These are phyloP conservation scores for Plectranthus barbatus DNA, from an alignment of 257 asterid genomes.

Conservation along the genomic window DNA sequence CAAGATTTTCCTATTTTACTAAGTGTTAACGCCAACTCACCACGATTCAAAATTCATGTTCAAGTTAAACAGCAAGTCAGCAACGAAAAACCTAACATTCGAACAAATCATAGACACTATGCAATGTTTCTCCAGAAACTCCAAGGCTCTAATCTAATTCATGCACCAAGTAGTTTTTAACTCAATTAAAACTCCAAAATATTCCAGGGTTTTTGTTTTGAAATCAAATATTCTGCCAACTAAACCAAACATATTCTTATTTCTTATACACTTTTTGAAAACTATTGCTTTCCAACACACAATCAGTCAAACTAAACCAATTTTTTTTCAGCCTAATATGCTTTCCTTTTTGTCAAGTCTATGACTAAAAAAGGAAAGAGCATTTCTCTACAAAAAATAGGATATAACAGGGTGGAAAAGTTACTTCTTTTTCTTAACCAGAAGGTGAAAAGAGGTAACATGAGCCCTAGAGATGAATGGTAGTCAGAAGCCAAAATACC, in stretches of 20 bases:
- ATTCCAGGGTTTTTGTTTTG: neutral
- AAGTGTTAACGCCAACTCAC: too few relatives aligned
- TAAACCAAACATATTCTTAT: neutral
- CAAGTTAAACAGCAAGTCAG: too few relatives aligned
- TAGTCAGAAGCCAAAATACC: neutral
- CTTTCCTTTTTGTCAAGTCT: neutral
- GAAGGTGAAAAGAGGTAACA: neutral
- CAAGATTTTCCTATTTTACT: too few relatives aligned
- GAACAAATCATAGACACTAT: too few relatives aligned
- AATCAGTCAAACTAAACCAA: too few relatives aligned
- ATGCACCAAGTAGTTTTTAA: neutral
- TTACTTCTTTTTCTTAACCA: too few relatives aligned
- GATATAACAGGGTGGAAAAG: neutral
- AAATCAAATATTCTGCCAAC: neutral
- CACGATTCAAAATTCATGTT: too few relatives aligned
- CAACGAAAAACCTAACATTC: too few relatives aligned
- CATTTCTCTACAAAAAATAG: neutral
- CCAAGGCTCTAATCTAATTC: neutral
- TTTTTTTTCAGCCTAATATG: neutral
- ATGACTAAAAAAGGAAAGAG: neutral
- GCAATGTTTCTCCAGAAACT: too few relatives aligned
- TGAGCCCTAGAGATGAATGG: neutral
- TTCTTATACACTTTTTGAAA: neutral
- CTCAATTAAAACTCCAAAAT: neutral
- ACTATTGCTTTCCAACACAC: too few relatives aligned